Evolutionary conservation across 371 early-diverging fungal genomes (phyloP), one percentile per base, ranked within the genome.

Genomic region (Circinella minor): DNA sequence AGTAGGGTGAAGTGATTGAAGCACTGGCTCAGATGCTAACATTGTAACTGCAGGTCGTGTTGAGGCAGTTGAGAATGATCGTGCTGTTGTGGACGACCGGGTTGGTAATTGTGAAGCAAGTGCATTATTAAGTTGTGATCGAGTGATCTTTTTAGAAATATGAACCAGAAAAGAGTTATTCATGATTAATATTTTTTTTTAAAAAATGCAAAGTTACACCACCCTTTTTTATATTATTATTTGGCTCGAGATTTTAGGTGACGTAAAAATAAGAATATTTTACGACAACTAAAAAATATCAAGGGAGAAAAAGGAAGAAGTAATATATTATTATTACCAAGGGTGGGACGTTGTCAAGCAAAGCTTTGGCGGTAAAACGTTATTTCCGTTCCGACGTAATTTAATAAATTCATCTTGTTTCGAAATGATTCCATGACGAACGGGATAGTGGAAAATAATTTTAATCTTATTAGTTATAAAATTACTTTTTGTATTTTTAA

Each of bases 131-230:
- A 81, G 70, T 67, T 78, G 78, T 9, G 78, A 75, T 4, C 85
- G 80, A 48, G 85, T 79, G 55, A 85, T 82, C 36, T 81, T 85
- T 66, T 77, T 85, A 49, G 85, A 79, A n/a, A 85, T 81, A 69
- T 85, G 81, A 65, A 85, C 73, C 37, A 85, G 76, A 70, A 82
- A 80, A 10, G 82, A 77, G 34, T 61, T 48, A 36, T 68, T 68
- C 68, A 68, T 68, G 43, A 49, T 65, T 46, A 27, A 27, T 27
- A 11, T 11, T 43, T 43, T 43, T 1, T 43, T 43, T 43, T 43
- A 0, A 43, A 43, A 38, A 4, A 48, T 17, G 64, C 46, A 27
- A 61, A 27, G 27, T 27, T 27, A 27, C 27, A 27, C 27, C 61
- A 11, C 61, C 61, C 39, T 36, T 61, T 43, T 43, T 27, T 27